These are phyloP conservation scores for Leishmania martiniquensis DNA, from an alignment of 208 protist species.

Conservation along the genomic window DNA sequence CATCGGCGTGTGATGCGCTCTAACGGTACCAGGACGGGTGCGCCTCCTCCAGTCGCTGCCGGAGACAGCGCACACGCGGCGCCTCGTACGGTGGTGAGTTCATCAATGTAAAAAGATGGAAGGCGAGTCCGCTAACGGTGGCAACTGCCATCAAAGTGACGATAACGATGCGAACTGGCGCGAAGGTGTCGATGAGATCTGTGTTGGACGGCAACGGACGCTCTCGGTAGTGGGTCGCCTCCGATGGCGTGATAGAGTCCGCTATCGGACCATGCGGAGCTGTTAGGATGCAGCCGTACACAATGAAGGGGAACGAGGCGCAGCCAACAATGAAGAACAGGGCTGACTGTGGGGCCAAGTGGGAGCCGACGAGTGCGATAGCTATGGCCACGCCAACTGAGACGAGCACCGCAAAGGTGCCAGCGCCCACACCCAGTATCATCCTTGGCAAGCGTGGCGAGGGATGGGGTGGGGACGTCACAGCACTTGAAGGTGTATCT, in stretches of 20 bases:
- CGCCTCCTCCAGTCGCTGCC: conserved; percentile 74
- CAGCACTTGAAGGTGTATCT: background rate
- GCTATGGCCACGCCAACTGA: conserved; percentile 54
- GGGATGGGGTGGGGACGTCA: background rate
- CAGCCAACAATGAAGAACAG: conserved; percentile 58
- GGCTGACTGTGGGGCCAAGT: conserved; percentile 44
- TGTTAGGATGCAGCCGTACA: conserved; percentile 78
- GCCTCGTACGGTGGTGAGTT: conserved; percentile 61
- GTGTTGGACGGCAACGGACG: conserved; percentile 40
- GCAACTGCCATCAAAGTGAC: conserved; percentile 51
- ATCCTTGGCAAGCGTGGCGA: conserved; percentile 20
- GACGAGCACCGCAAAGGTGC: conserved; percentile 77
- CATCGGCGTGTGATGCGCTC: conserved; percentile 2
- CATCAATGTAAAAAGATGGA: conserved; percentile 43
- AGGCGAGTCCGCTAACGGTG: conserved; percentile 46
- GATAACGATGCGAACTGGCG: conserved; percentile 65
- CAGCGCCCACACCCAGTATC: conserved; percentile 73
- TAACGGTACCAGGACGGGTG: conserved; percentile 85
- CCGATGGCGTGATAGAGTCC: background rate
- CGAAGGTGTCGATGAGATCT: conserved; percentile 59
- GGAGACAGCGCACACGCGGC: conserved; percentile 74
- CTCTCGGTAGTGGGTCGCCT: conserved; percentile 49
- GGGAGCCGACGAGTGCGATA: conserved; percentile 46
- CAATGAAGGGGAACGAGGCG: conserved; percentile 66
- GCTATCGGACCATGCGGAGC: conserved; percentile 23